Evolutionary conservation across 2,329 filamentous ascomycete species (phyloP), one percentile per base, ranked within the genome.

Genomic region (Geosmithia morbida): DNA sequence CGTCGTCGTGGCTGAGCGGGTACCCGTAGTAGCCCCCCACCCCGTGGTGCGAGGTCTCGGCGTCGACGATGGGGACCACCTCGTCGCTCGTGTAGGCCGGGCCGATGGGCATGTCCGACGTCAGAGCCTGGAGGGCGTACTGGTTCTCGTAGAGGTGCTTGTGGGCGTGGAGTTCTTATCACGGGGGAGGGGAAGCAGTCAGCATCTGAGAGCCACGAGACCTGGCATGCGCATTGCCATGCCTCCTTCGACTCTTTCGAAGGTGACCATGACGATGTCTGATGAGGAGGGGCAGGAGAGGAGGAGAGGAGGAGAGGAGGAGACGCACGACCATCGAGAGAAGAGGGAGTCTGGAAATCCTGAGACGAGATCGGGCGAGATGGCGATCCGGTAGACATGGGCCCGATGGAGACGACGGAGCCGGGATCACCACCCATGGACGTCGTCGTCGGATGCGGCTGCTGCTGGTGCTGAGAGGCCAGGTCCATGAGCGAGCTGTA

Each of bases 31-130:
- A 18, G 5, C 11, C 46, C 5, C 17, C 37, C 18, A 16, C 19
- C 4, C 13, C 13, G 10, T 14, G 26, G 20, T 47, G 40, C 11
- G 19, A 16, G 14, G 13, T 26, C 10, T 75, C 68, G 49, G 81
- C 62, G 56, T 82, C 78, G 37, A 81, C 66, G 48, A 83, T 74
- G 13, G 77, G 75, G 51, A 81, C 74, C 47, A 72, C 71, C 52
- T 83, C 79, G 52, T 83, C 79, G 5, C 75, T 69, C 6, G 76
- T 77, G 59, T 74, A 80, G 7, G 76, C 75, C 56, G 81, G 77
- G 45, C 76, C 76, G 53, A 82, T 79, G 53, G 63, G 61, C 66
- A 78, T 73, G 37, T 81, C 78, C 13, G 67, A 61, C 40, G 81
- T 76, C 46, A 81, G 59, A 44, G 63, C 64, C 19, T 74, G 70